phyloP scores from a whole-genome alignment of 2,329 filamentous ascomycete species.

The Claviceps maximensis region DNA sequence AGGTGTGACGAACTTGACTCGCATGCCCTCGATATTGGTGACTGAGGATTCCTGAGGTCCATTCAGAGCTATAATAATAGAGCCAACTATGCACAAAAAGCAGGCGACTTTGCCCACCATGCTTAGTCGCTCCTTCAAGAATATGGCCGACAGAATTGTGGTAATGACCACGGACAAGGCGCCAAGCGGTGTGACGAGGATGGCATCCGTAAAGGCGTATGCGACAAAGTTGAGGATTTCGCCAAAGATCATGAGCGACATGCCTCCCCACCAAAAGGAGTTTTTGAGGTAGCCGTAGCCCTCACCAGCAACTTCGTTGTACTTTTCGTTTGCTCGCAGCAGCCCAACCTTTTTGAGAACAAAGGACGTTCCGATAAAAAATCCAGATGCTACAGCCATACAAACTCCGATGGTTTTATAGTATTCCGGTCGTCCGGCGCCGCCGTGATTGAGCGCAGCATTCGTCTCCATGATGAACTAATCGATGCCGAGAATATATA shows the following conservation, averaged over 20 bases:
- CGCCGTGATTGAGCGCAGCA: neutral
- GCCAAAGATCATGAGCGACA: constrained; percentile 93
- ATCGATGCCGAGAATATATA: neutral
- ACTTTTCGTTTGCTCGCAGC: constrained; percentile 86
- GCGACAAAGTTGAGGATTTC: constrained; percentile 97
- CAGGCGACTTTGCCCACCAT: constrained; percentile 94
- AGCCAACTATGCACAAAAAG: constrained; percentile 88
- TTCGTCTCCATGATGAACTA: neutral
- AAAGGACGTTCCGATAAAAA: constrained; percentile 91
- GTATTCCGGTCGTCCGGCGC: constrained; percentile 11
- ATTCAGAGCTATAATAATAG: constrained; percentile 88
- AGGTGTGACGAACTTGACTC: constrained; percentile 70
- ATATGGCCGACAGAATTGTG: constrained; percentile 82
- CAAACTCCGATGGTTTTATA: constrained; percentile 84
- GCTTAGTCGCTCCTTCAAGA: constrained; percentile 87
- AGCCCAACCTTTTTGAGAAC: constrained; percentile 90
- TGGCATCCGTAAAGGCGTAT: constrained; percentile 93
- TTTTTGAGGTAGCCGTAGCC: constrained; percentile 98
- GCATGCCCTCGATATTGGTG: constrained; percentile 81
- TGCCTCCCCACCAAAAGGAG: constrained; percentile 85
- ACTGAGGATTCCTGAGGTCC: constrained; percentile 79
- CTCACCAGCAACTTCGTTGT: constrained; percentile 89
- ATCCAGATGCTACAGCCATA: constrained; percentile 72
- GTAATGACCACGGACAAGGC: constrained; percentile 87
- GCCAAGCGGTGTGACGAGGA: constrained; percentile 83